phyloP scores from a whole-genome alignment of 2,329 filamentous ascomycete genomes.

The Ophiostoma tasmaniense region DNA sequence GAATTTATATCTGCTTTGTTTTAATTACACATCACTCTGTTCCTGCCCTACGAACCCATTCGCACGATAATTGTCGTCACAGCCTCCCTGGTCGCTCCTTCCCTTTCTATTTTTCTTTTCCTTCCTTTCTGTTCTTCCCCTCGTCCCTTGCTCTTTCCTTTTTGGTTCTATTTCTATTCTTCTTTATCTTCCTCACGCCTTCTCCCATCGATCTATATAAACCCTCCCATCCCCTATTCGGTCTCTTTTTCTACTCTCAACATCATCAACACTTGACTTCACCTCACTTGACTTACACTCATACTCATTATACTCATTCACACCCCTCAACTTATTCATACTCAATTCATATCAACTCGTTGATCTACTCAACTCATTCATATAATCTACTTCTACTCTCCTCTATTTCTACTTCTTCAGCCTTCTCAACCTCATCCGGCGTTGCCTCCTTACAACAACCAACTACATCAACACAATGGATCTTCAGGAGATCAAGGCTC shows the following conservation, averaged over 20 bases:
- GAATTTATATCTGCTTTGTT: background rate
- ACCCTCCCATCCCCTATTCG: background rate
- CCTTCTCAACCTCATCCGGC: background rate
- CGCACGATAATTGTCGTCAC: conserved; percentile 2
- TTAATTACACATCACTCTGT: background rate
- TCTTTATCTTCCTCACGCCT: background rate
- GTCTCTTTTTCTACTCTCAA: background rate
- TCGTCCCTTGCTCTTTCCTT: background rate
- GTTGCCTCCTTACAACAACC: background rate
- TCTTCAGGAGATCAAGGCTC: conserved; percentile 35
- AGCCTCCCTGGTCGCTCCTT: conserved; percentile 2
- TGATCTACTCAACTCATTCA: background rate
- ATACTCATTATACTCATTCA: background rate
- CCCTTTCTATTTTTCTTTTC: background rate
- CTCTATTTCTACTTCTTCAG: background rate
- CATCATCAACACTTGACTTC: background rate
- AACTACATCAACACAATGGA: conserved; percentile 29
- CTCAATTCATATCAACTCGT: background rate
- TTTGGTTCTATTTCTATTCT: background rate
- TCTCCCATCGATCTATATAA: background rate
- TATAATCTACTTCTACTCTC: background rate
- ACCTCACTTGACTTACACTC: background rate
- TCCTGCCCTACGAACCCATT: conserved; percentile 6
- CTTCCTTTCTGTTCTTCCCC: background rate
- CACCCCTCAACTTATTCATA: background rate